Conservation (phyloP, 345 rosid genomes). For the Clausena lansium region DNA sequence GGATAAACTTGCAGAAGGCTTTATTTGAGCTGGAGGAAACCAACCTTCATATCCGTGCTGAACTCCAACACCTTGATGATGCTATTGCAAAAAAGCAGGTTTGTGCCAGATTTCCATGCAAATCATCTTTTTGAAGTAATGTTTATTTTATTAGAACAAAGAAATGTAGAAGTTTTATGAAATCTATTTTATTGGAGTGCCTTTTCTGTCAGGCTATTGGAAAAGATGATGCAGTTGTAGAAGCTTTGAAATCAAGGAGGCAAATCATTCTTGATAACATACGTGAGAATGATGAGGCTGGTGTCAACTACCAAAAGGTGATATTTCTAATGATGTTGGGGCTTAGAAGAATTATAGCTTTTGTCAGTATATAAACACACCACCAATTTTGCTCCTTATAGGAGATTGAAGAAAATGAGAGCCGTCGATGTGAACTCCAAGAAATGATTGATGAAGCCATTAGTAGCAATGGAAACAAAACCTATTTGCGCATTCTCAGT, state of each 20-base stretch:
- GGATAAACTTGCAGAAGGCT: conserved; percentile 91
- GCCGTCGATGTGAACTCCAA: conserved; percentile 72
- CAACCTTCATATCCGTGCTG: conserved; percentile 63
- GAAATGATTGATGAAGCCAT: conserved; percentile 87
- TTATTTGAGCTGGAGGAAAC: conserved; percentile 92
- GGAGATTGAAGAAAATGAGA: conserved; percentile 91
- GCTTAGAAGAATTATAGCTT: not conserved
- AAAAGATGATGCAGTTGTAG: conserved; percentile 53
- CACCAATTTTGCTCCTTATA: conserved; percentile 27
- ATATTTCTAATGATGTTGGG: conserved; percentile 14
- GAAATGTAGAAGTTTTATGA: not conserved
- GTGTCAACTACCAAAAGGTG: conserved; percentile 77
- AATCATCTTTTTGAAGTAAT: not conserved
- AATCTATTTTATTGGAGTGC: not conserved
- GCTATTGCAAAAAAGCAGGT: conserved; percentile 86
- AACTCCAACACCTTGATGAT: conserved; percentile 87
- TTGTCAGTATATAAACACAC: conserved; percentile 11
- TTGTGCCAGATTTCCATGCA: not conserved
- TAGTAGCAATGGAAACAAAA: conserved; percentile 70
- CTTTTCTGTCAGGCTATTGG: conserved; percentile 49
- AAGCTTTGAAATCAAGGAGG: conserved; percentile 68
- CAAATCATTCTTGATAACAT: conserved; percentile 95
- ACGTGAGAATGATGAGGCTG: conserved; percentile 94
- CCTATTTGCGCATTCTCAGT: conserved; percentile 80
- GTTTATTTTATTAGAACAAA: not conserved